phyloP scores from a whole-genome alignment of 768 basidiomycete species.

The Calocybe gangraenosa region DNA sequence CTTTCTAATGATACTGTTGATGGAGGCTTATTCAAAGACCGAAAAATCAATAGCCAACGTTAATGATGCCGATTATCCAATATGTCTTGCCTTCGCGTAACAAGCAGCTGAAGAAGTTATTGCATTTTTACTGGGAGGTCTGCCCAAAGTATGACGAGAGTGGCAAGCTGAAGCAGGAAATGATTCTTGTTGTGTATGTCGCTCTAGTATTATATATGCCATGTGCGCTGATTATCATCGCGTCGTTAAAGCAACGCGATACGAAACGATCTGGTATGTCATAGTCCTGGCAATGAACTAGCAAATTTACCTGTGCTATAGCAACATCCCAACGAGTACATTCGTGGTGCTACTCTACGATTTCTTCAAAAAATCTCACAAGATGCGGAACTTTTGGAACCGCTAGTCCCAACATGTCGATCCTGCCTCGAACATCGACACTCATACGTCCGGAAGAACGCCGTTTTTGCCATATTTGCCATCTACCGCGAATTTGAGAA shows the following conservation, averaged over 20 bases:
- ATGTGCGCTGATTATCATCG: slow-evolving; percentile 1
- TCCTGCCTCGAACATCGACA: slow-evolving; percentile 96
- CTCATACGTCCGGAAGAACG: slow-evolving; percentile 97
- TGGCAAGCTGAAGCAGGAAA: slow-evolving; percentile 98
- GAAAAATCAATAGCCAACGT: slow-evolving; percentile 53
- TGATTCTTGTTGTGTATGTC: slow-evolving; percentile 96
- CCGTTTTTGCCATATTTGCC: slow-evolving; percentile 92
- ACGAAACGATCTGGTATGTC: slow-evolving; percentile 88
- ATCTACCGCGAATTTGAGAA: slow-evolving; percentile 94
- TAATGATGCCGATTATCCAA: slow-evolving; percentile 99
- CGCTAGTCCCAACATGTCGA: slow-evolving; percentile 89
- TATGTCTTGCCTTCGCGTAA: slow-evolving; percentile 93
- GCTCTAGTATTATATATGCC: neutral
- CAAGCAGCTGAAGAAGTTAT: slow-evolving; percentile 94
- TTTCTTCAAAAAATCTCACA: slow-evolving; percentile 94
- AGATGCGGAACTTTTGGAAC: slow-evolving; percentile 92
- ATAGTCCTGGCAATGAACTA: neutral
- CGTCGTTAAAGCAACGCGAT: slow-evolving; percentile 75
- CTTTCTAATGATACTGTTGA: neutral
- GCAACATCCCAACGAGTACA: slow-evolving; percentile 99
- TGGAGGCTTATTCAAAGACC: neutral
- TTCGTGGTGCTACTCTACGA: slow-evolving; percentile 94
- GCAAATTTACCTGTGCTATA: slow-evolving; percentile 24
- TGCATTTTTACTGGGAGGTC: slow-evolving; percentile 96
- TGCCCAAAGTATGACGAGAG: slow-evolving; percentile 97